These are phyloP conservation scores for Salix exigua DNA, from an alignment of 345 rosid genomes.

Conservation along the genomic window DNA sequence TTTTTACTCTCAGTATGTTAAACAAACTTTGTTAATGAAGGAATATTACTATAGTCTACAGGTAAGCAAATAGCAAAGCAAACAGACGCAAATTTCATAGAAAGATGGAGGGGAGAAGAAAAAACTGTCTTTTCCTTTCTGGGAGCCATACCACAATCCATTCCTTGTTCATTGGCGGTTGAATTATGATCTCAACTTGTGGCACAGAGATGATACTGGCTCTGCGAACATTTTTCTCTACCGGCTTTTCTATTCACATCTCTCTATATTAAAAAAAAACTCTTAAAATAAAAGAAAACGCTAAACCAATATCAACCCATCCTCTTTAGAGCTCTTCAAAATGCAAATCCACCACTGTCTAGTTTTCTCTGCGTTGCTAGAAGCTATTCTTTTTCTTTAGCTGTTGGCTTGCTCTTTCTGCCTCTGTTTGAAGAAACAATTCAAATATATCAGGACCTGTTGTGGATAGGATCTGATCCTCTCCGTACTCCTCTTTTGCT, in stretches of 20 bases:
- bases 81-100: constrained; percentile 18
- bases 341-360: constrained; percentile 14
- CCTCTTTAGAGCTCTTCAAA: constrained; percentile 11
- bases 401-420: constrained; percentile 16
- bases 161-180: constrained; percentile 10
- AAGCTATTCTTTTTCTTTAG: constrained; percentile 26
- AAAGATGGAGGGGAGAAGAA: constrained; percentile 16
- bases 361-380: constrained; percentile 29
- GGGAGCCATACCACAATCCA: constrained; percentile 25
- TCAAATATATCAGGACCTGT: constrained; percentile 40
- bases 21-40: constrained; percentile 22
- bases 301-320: constrained; percentile 40
- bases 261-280: constrained; percentile 23
- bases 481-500: constrained; percentile 56
- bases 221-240: constrained; percentile 23
- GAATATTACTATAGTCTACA: constrained; percentile 24
- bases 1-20: constrained; percentile 4
- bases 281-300: constrained; percentile 20
- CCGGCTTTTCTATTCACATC: constrained; percentile 38
- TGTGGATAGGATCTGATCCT: constrained; percentile 94
- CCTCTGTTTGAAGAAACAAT: constrained; percentile 21
- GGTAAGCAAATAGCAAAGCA: constrained; percentile 21
- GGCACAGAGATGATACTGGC: constrained; percentile 28
- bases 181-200: constrained; percentile 30
- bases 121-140: constrained; percentile 16